phyloP scores from a whole-genome alignment of 768 basidiomycete species.

The Boletus vermiculosoides region DNA sequence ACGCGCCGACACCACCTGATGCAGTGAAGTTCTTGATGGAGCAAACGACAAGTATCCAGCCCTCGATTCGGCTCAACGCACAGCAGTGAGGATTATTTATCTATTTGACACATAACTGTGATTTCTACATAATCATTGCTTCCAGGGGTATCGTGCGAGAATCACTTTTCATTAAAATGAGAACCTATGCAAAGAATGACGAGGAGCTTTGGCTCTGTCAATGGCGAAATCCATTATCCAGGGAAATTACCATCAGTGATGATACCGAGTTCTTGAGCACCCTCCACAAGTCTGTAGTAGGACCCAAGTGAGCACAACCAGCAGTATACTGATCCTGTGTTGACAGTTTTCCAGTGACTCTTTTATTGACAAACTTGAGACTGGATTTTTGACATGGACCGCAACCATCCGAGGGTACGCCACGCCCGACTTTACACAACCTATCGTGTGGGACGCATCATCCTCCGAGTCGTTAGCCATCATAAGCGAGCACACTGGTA shows the following conservation, averaged over 20 bases:
- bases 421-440: conserved; percentile 31
- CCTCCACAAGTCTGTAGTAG: conserved; percentile 41
- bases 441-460: conserved; percentile 50
- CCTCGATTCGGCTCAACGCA: conserved; percentile 59
- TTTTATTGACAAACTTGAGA: conserved; percentile 72
- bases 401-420: conserved; percentile 60
- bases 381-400: conserved; percentile 79
- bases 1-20: conserved; percentile 50
- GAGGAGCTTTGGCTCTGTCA: conserved; percentile 73
- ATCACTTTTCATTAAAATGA: conserved; percentile 68
- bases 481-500: conserved; percentile 46
- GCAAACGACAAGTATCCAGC: conserved; percentile 68
- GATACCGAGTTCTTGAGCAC: conserved; percentile 48
- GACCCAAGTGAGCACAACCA: conserved; percentile 34
- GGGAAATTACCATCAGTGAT: conserved; percentile 45
- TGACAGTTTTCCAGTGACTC: conserved; percentile 34
- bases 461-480: conserved; percentile 52
- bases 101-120: neutral
- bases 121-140: neutral
- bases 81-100: conserved; percentile 49
- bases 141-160: conserved; percentile 65
- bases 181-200: conserved; percentile 61
- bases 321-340: neutral
- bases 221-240: conserved; percentile 64
- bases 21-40: conserved; percentile 63